Base-by-base conservation (phyloP, 2,329 filamentous ascomycete genomes). In the Ceratocystis harringtonii region DNA sequence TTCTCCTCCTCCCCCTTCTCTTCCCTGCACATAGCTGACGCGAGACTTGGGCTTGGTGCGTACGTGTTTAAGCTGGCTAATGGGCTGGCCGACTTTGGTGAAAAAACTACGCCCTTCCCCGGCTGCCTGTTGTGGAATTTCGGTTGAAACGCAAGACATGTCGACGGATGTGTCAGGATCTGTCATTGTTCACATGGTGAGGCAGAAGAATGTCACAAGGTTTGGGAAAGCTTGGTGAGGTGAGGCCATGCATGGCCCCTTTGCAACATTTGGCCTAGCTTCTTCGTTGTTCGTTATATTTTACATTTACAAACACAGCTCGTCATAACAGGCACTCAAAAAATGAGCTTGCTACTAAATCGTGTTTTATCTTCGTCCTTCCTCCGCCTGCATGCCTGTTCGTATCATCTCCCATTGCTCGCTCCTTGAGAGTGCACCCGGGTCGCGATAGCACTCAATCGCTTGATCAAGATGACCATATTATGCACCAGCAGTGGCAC, bases 401-500 rank as follows among this genome's bases (percentile, higher is more conserved):
- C 28, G 19, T 58, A 32, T 30, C 48, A 41, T 61, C 41, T 22
- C 41, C 15, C 41, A 19, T 12, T 1, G 22, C 19, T 7, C 10
- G 8, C 28, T 3, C 28, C 28, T 32, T 36, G 48, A 48, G 25
- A 25, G 48, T 67, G 61, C n/a, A 67, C 64, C 36, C 63, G 64
- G 8, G 80, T 79, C 3, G 80, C 80, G 69, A 78, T 77, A 3
- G 48, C 44, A 10, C 81, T 80, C 63, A 88, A 72, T 68, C 85
- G 83, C 68, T 80, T 80, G 70, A 89, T 80, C 69, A 89, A 73
- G 58, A 83, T 79, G 58, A 84, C 80, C 61, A 89, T 72, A 68
- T 88, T 89, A 69, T 87, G 85, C 1, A 88, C 84, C 57, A 90
- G 78, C 0, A 85, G 81, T 12, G 86, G 83, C 67, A 78, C 69